phyloP scores from a whole-genome alignment of 495 filamentous ascomycete species.

The Collariella sp. region DNA sequence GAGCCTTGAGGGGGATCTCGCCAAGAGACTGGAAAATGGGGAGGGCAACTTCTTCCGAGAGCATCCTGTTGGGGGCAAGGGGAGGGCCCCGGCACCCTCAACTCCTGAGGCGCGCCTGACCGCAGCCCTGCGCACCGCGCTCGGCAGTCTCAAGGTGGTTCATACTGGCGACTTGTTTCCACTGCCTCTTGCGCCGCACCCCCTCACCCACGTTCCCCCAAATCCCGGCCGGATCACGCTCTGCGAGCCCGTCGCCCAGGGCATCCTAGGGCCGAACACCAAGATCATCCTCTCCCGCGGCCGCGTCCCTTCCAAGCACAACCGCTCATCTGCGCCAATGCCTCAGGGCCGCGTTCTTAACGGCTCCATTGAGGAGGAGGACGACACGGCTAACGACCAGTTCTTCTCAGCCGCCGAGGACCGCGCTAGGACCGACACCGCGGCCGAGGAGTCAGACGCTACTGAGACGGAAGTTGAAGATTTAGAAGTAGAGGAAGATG shows the following conservation, averaged over 20 bases:
- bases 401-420: slow-evolving; percentile 86
- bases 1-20: slow-evolving; percentile 68
- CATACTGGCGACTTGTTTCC: slow-evolving; percentile 79
- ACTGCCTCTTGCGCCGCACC: slow-evolving; percentile 74
- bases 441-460: slow-evolving; percentile 36
- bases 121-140: slow-evolving; percentile 66
- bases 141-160: slow-evolving; percentile 61
- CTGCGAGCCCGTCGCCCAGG: slow-evolving; percentile 74
- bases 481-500: slow-evolving; percentile 49
- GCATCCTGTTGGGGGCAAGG: slow-evolving; percentile 28
- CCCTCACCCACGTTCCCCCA: slow-evolving; percentile 75
- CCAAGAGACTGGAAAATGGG: slow-evolving; percentile 46
- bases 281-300: slow-evolving; percentile 59
- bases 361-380: slow-evolving; percentile 57
- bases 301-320: slow-evolving; percentile 41
- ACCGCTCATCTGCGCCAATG: slow-evolving; percentile 26
- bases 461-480: slow-evolving; percentile 48
- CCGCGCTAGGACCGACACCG: slow-evolving; percentile 38
- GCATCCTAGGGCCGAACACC: slow-evolving; percentile 59
- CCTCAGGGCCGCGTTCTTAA: slow-evolving; percentile 41
- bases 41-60: slow-evolving; percentile 49
- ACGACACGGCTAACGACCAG: slow-evolving; percentile 75
- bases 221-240: slow-evolving; percentile 75
- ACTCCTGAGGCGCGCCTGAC: slow-evolving; percentile 58
- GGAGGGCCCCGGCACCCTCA: slow-evolving; percentile 25